Base-by-base conservation (phyloP, 2,329 filamentous ascomycete genomes). In the Cytospora leucostoma region DNA sequence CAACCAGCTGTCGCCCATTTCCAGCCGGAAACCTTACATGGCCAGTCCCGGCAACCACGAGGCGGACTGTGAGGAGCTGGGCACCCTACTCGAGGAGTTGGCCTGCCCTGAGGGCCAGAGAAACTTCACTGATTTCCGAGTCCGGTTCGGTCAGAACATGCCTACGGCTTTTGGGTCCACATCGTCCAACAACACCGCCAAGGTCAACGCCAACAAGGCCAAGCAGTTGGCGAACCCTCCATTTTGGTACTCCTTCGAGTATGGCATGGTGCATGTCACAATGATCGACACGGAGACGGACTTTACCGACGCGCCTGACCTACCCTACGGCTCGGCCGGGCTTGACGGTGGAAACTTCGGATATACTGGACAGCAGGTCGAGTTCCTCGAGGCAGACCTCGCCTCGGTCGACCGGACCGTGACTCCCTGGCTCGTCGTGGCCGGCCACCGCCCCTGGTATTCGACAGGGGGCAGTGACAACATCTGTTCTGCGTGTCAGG, bases 161-260 rank as follows among this genome's bases (percentile, higher is more conserved):
- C 82, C 83, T 0, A 77, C 73, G 0, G 73, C 80, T 0, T 86
- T 85, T 67, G 51, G 74, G 0, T 86, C 83, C 0, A 78, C 76
- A 0, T 85, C 83, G 0, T 61, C 71, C 11, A 74, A 78, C 70
- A 69, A 66, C 2, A 71, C 72, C 0, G 82, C 81, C 1, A 76
- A 76, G 52, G 66, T 77, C 4, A 73, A 72, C 32, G 82, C 82
- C 52, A 77, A 78, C 64, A 78, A 77, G 67, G 83, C 83, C 1
- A 67, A 70, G 27, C 32, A 70, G 47, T 74, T 83, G 10, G 74
- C 82, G 5, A 76, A 80, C n/a, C 80, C 82, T 17, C 80, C 82
- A 0, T 84, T 85, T 68, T 86, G 83, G 83, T 86, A 84, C 74
- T 83, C 80, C 0, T 86, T 85, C 69, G 83, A 86, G 65, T 84